Conservation (phyloP, 1,284 basidiomycete genomes). For the Hortiboletus rubellus region DNA sequence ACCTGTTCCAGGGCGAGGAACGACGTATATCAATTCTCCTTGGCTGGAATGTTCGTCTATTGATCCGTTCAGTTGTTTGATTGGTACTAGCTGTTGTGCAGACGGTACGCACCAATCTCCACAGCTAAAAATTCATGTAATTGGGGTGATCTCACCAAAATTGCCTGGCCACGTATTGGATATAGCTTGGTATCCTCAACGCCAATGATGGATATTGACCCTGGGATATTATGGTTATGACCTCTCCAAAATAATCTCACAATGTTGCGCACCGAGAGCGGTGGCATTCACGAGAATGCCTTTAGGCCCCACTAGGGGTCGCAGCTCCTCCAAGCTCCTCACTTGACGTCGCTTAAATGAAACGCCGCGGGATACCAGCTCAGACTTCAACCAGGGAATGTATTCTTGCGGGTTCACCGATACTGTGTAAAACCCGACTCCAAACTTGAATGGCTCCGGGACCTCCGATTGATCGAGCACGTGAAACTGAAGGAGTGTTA, state of each 20-base stretch:
- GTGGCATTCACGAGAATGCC: slow-evolving; percentile 51
- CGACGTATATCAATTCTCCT: slow-evolving; percentile 48
- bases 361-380: slow-evolving; percentile 37
- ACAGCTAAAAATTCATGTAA: slow-evolving; percentile 41
- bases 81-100: neutral
- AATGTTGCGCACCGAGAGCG: slow-evolving; percentile 41
- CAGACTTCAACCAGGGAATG: slow-evolving; percentile 48
- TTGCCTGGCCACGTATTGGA: slow-evolving; percentile 73
- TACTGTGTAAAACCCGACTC: slow-evolving; percentile 47
- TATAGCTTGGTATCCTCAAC: slow-evolving; percentile 56
- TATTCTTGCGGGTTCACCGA: slow-evolving; percentile 51
- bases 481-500: slow-evolving; percentile 38
- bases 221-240: slow-evolving; percentile 30
- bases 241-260: neutral
- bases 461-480: slow-evolving; percentile 38
- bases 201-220: slow-evolving; percentile 58
- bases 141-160: slow-evolving; percentile 56
- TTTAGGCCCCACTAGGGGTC: slow-evolving; percentile 35
- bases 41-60: slow-evolving; percentile 18
- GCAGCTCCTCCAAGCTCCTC: slow-evolving; percentile 44
- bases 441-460: slow-evolving; percentile 36
- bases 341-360: slow-evolving; percentile 34
- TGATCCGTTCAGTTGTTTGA: neutral
- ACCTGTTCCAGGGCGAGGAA: slow-evolving; percentile 46
- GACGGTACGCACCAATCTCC: slow-evolving; percentile 17